phyloP scores from a whole-genome alignment of 129 eudicot species.

The Apium graveolens region DNA sequence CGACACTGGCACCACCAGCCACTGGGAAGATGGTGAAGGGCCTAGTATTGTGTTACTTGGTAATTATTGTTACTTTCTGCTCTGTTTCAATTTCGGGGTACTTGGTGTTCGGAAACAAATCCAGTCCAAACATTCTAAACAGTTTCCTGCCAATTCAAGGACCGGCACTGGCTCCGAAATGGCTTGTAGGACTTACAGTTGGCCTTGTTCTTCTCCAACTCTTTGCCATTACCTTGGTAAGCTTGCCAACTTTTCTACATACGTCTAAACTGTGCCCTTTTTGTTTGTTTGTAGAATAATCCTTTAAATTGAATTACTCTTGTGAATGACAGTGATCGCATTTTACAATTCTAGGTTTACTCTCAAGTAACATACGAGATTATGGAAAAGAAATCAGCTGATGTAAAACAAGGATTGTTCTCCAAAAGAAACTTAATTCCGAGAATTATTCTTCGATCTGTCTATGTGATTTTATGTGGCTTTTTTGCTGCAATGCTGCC shows the following conservation, averaged over 20 bases:
- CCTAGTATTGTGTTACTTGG: slow-evolving; percentile 36
- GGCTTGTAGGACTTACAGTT: slow-evolving; percentile 39
- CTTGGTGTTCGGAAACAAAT: slow-evolving; percentile 42
- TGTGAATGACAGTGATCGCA: not conserved
- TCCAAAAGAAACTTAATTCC: slow-evolving; percentile 48
- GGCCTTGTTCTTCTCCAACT: slow-evolving; percentile 40
- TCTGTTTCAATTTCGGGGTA: slow-evolving; percentile 46
- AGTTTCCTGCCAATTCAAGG: slow-evolving; percentile 40
- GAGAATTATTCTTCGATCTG: slow-evolving; percentile 34
- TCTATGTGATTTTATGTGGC: slow-evolving; percentile 43
- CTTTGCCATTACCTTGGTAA: slow-evolving; percentile 54
- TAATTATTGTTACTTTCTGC: slow-evolving; percentile 44
- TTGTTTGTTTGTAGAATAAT: not conserved
- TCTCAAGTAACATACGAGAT: slow-evolving; percentile 59
- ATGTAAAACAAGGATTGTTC: slow-evolving; percentile 38
- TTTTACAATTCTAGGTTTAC: slow-evolving; percentile 25
- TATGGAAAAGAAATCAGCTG: slow-evolving; percentile 56
- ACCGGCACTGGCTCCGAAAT: slow-evolving; percentile 37
- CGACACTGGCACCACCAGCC: slow-evolving; percentile 59
- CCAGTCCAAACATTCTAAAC: slow-evolving; percentile 37
- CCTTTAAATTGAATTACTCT: not conserved
- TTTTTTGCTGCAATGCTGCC: slow-evolving; percentile 55
- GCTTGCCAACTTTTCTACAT: not conserved
- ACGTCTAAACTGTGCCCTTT: not conserved
- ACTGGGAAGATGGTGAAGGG: slow-evolving; percentile 60